Base-by-base conservation (phyloP, 116 monocot species). In the Papilionanthe hybrid region DNA sequence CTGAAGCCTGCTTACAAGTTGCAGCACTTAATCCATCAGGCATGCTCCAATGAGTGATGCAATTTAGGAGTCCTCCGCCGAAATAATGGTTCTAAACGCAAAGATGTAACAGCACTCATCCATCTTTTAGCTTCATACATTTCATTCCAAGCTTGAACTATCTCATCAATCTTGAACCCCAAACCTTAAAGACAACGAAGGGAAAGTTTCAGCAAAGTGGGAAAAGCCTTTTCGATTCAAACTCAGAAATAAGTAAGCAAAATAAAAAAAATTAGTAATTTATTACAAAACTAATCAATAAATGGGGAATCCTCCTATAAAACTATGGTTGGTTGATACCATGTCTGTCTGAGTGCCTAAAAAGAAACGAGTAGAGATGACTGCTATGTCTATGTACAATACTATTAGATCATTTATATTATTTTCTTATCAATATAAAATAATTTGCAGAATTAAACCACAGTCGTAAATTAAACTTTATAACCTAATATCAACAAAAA, bases 141-240 rank as follows among this genome's bases (percentile, higher is more conserved):
- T 79, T 93, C 93, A 88, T 93, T 88, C 93, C 90, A 90, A n/a
- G 93, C 93, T 69, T 93, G 90, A 69, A 93, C 85, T 90, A 93
- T 93, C 83, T 93, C 90, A 72, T 93, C 90, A 77, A 93, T 93
- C 72, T 93, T 93, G 85, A 93, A 93, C 32, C 88, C 84, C 78
- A 93, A 79, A 27, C 93, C 93, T 73, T 42, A 17, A 73, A 44
- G 9, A 72, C 12, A 72, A 42, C 0, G 3, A 72, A 20, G 43
- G 18, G 20, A 7, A 42, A 72, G 19, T 72, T 18, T 72, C 7
- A 30, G 68, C 30, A 20, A 41, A 4, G 20, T 18, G 3, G 72
- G n/a, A 68, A 30, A 68, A 22, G 30, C 0, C 30, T 13, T 29
- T 30, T 63, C n/a, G 9, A 23, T 22, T 63, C 63, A 63, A 25